phyloP scores from a whole-genome alignment of 176 grass and related monocot species.

The Carex cristatella region DNA sequence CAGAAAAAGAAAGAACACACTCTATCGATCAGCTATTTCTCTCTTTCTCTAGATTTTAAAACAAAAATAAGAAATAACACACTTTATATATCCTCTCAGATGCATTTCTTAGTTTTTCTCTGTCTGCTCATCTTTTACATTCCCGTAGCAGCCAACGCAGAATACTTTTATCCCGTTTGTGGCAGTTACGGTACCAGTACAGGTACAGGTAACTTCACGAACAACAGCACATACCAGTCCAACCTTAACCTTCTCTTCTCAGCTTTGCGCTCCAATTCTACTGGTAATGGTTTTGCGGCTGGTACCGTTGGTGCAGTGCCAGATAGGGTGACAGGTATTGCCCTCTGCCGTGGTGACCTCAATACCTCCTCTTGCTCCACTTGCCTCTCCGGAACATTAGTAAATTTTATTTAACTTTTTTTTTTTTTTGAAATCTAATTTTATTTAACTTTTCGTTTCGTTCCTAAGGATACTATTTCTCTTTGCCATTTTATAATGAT shows the following conservation, averaged over 20 bases:
- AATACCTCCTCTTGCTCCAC: conserved; percentile 14
- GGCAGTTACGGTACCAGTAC: not conserved
- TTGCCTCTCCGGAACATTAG: not conserved
- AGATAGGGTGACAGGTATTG: conserved; percentile 31
- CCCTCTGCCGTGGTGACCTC: conserved; percentile 50
- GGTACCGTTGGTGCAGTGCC: conserved; percentile 19
- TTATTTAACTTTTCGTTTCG: not conserved
- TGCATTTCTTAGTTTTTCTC: not conserved
- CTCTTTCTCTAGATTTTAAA: not conserved
- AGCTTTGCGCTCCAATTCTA: not conserved
- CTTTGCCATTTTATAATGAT: not conserved
- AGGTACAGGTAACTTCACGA: conserved; percentile 12
- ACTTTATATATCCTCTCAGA: not conserved
- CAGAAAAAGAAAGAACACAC: not conserved
- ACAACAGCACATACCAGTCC: conserved; percentile 22
- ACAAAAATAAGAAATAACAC: not conserved
- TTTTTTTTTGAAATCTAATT: not conserved
- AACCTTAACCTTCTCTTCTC: conserved; percentile 18
- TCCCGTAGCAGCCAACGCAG: not conserved
- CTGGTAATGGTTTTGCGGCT: conserved; percentile 22
- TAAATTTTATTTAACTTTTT: not conserved
- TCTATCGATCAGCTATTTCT: not conserved
- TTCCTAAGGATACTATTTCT: not conserved
- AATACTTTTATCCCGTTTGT: not conserved
- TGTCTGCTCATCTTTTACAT: not conserved